Percentiles rank a stretch among this genome's conserved stretches.
Conservation (phyloP, 139 green algal genomes). For the Picochlorum sp. region DNA sequence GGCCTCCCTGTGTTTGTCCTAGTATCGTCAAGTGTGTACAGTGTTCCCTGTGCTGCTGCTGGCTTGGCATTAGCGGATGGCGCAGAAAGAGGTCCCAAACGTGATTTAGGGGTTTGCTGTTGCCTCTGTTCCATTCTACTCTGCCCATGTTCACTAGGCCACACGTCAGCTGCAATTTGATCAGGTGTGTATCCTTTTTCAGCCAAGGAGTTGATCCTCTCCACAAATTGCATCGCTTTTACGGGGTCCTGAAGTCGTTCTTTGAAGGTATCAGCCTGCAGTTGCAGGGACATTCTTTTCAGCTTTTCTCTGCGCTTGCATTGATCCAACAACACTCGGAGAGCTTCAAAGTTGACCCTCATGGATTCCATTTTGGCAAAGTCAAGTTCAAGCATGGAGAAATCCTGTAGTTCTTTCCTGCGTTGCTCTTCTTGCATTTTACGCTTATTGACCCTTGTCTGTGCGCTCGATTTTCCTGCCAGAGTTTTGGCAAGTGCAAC, state of each 20-base stretch:
- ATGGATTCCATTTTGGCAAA: conserved; percentile 10
- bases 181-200: background rate
- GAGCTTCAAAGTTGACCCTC: conserved; percentile 41
- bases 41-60: background rate
- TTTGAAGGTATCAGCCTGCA: background rate
- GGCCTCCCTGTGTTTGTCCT: background rate
- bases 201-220: background rate
- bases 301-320: conserved; percentile 36
- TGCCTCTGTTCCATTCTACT: too few species aligned
- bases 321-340: conserved; percentile 41
- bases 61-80: background rate
- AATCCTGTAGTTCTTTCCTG: conserved; percentile 6
- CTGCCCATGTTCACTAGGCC: background rate
- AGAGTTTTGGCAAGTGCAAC: background rate
- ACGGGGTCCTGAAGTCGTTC: conserved; percentile 7
- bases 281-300: conserved; percentile 19
- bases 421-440: background rate
- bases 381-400: conserved; percentile 25
- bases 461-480: background rate
- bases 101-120: too few species aligned
- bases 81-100: background rate
- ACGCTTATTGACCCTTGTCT: background rate
- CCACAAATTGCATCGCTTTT: background rate
- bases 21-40: background rate
- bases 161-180: background rate